Percentiles rank a stretch among this genome's conserved stretches.
These are phyloP conservation scores for Canariomyces notabilis DNA, from an alignment of 2,329 filamentous ascomycete species.

Conservation along the genomic window DNA sequence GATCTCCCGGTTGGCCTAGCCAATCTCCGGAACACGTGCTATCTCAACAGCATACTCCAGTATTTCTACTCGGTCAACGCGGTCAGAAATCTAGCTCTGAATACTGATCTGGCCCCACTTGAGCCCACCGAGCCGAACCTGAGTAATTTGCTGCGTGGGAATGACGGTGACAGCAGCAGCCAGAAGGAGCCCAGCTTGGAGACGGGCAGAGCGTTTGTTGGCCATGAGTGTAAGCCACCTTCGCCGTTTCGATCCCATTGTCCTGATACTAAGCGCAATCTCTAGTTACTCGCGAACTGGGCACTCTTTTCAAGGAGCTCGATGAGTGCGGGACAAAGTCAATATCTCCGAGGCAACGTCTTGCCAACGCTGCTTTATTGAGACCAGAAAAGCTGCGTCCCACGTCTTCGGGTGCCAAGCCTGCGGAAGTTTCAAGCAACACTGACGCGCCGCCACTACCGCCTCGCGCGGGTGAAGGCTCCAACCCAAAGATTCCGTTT, in stretches of 20 bases:
- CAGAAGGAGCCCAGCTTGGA: conserved; percentile 38
- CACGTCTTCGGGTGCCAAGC: conserved; percentile 11
- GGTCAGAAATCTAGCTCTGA: conserved; percentile 72
- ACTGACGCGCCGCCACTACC: conserved; percentile 45
- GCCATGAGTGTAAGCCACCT: conserved; percentile 65
- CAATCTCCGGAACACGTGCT: conserved; percentile 97
- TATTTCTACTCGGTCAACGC: conserved; percentile 88
- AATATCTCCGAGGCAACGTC: conserved; percentile 66
- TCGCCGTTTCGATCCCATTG: not conserved
- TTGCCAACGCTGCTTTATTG: conserved; percentile 73
- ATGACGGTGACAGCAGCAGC: conserved; percentile 26
- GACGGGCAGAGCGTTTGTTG: conserved; percentile 29
- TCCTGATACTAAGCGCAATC: conserved; percentile 15
- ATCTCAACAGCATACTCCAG: conserved; percentile 92
- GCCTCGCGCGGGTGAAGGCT: conserved; percentile 20
- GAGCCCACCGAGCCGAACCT: conserved; percentile 60
- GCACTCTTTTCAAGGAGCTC: conserved; percentile 64
- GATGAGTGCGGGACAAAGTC: conserved; percentile 56
- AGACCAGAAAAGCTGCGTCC: conserved; percentile 24
- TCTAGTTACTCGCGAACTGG: conserved; percentile 69
- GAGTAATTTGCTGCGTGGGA: conserved; percentile 67
- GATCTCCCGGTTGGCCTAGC: conserved; percentile 73
- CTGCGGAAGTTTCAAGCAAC: conserved; percentile 8
- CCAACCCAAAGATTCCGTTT: conserved; percentile 22
- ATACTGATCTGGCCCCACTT: conserved; percentile 67